Percentiles rank a stretch among this genome's conserved stretches.
Evolutionary conservation across 371 early-diverging fungal species (phyloP).

Genomic region (Mucor circinelloides): DNA sequence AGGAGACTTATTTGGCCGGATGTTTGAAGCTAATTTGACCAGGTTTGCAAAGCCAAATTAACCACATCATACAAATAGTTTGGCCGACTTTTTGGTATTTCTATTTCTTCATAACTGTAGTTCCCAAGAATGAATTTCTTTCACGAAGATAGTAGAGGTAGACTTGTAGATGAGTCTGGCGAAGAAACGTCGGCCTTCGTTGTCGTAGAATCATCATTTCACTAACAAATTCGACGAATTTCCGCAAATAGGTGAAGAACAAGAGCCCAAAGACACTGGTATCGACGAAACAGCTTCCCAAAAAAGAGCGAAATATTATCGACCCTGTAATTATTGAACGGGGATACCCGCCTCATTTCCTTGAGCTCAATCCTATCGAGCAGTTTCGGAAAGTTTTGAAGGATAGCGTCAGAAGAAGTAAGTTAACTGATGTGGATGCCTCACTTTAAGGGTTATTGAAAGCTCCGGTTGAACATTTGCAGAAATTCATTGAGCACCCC

Average conservation of each 20-base stretch:
- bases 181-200: conserved; percentile 1
- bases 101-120: background rate
- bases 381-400: conserved; percentile 6
- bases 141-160: conserved; percentile 15
- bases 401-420: conserved; percentile 10
- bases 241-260: conserved; percentile 16
- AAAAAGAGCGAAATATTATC: conserved; percentile 16
- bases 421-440: conserved; percentile 12
- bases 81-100: conserved; percentile 2
- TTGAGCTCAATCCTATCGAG: conserved; percentile 9
- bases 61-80: too few relatives aligned
- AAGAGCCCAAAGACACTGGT: conserved; percentile 17
- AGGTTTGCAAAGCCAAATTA: too few relatives aligned
- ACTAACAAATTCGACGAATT: conserved; percentile 17
- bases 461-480: conserved; percentile 4
- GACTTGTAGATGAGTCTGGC: conserved; percentile 11
- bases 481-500: background rate
- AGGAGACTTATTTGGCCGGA: too few relatives aligned
- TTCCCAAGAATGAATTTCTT: conserved; percentile 12
- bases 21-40: too few relatives aligned
- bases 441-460: conserved; percentile 9
- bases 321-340: conserved; percentile 12
- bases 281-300: conserved; percentile 21
- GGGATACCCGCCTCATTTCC: conserved; percentile 9
- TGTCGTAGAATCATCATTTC: conserved; percentile 6